phyloP scores from a whole-genome alignment of 805 yeast species.

The Candida coquimbonensis region DNA sequence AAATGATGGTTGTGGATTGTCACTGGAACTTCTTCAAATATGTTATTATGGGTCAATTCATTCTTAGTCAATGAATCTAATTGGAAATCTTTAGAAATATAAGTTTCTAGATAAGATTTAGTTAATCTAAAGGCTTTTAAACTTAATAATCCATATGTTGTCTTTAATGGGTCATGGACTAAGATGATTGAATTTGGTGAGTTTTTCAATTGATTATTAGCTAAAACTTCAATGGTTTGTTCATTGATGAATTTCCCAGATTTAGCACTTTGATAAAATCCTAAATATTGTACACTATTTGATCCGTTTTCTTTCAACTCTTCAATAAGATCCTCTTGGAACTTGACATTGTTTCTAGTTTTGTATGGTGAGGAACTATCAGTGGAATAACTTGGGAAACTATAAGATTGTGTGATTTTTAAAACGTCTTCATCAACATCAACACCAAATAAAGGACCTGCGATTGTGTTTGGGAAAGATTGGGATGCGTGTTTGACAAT shows the following conservation, averaged over 20 bases:
- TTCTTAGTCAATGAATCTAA: constrained; percentile 54
- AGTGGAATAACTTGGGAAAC: constrained; percentile 54
- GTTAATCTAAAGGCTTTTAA: constrained; percentile 67
- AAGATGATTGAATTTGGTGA: constrained; percentile 48
- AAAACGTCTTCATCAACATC: constrained; percentile 46
- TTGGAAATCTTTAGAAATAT: constrained; percentile 48
- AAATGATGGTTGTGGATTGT: constrained; percentile 62
- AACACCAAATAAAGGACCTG: constrained; percentile 73
- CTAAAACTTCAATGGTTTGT: constrained; percentile 61
- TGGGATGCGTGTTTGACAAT: constrained; percentile 64
- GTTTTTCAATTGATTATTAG: constrained; percentile 51
- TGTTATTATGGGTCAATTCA: constrained; percentile 55
- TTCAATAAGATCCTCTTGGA: constrained; percentile 60
- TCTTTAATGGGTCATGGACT: constrained; percentile 65
- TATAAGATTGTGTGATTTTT: constrained; percentile 51
- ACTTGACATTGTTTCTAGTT: constrained; percentile 55
- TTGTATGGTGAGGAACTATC: constrained; percentile 52
- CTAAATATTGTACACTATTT: constrained; percentile 59
- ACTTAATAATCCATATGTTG: constrained; percentile 54
- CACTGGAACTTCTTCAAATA: constrained; percentile 68
- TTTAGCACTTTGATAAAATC: constrained; percentile 72
- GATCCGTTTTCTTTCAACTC: constrained; percentile 54
- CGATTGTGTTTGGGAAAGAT: constrained; percentile 49
- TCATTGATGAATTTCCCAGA: constrained; percentile 65
- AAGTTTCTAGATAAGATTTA: constrained; percentile 48